Evolutionary conservation across 176 grass and related monocot genomes (phyloP), one percentile per base, ranked within the genome.

Genomic region (Canna indica): DNA sequence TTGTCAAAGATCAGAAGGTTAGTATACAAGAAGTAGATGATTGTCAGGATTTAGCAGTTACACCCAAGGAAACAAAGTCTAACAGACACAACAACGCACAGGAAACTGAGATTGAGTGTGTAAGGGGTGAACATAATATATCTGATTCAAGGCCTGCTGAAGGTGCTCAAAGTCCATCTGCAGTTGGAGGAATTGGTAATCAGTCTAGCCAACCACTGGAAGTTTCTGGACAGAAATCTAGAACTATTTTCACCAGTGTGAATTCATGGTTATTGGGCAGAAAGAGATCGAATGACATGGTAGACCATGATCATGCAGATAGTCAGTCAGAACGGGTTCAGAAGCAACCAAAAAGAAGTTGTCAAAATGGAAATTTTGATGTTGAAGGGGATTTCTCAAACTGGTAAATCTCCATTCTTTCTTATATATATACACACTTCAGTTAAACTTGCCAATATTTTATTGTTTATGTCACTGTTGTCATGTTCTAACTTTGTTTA

Each of bases 251-350:
- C 64, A 45, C 30, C 32, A 33, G 32, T 48, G 69, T 70, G 47
- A 70, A 76, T 79, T 76, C 65, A 25, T 69, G 33, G 71, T 5
- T 59, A 29, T 45, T 59, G 36, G 67, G 85, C 4, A 72, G 67
- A 78, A 91, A 91, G 74, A 88, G 88, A 59, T 71, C 41, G 29
- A 75, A 75, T 32, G 26, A 70, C 71, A 61, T 44, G 35, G 24
- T 87, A 2, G 77, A 64, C 31, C 61, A 70, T 71, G 85, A 78
- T 66, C 45, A 78, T 42, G 63, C 8, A 46, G 88, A 91, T 69
- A 63, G 25, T 65, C 73, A 59, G 1, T 69, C 72, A 29, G 77
- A 85, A 58, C 85, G 77, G 59, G 85, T 69, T 52, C 52, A 53
- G 45, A 91, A 87, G 82, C 67, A 83, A 9, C 73, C 26, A 69